Base-by-base conservation (phyloP, 768 basidiomycete species). In the Tulasnella sp. region DNA sequence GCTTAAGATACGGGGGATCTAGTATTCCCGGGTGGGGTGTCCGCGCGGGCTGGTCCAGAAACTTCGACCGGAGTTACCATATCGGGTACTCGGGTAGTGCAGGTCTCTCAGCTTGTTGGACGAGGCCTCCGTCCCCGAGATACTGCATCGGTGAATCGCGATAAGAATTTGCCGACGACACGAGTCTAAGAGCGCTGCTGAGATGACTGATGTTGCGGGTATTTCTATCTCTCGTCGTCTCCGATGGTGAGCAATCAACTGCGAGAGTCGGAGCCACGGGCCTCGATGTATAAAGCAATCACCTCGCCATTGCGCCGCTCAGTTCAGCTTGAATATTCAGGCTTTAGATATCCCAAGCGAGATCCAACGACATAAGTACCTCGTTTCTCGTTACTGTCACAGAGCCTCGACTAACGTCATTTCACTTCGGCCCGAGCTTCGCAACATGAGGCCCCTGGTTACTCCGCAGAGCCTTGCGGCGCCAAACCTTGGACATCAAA, bases 351-450 rank as follows among this genome's bases (percentile, higher is more conserved):
- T 26, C 26, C 32, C 16, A 67, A 32, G 29, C 26, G 61, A 67
- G 15, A 32, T 67, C 61, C 61, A 67, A 35, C 51, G 29, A 35
- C 35, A 35, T 35, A 67, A 67, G 61, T 16, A 26, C 61, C 26
- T 57, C 61, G 32, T 11, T 16, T 32, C 61, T 35, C 61, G 23
- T 29, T 67, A 67, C 5, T 35, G 32, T 67, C 61, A 67, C 61
- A 35, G 13, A 26, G 61, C 61, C 61, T 67, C 61, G 61, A 67
- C 61, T 67, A 67, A 67, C 61, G 61, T 67, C 61, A 67, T 67
- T 67, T 67, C 61, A 67, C 61, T 15, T 67, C 61, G 61, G 61
- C 29, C 61, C 61, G 61, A 67, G 61, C 61, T 67, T 67, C 61
- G 61, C 15, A 67, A 67, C 61, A 67, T 32, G 61, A 67, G 61